Evolutionary conservation across 495 filamentous ascomycete genomes (phyloP), one percentile per base, ranked within the genome.

Genomic region (Penicillium parvum): DNA sequence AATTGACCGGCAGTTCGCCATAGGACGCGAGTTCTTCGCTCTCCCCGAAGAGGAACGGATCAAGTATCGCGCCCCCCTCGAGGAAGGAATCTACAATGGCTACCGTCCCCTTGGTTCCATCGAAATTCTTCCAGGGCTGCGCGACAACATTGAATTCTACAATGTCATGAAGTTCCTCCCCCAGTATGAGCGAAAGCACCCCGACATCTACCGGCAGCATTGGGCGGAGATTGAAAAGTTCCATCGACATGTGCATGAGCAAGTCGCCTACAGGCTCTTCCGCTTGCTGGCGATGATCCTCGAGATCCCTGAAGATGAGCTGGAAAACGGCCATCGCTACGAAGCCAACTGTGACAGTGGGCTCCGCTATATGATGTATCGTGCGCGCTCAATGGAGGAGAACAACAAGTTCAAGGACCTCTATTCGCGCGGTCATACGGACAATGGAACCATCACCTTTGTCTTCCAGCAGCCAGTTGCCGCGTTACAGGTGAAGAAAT

Each of bases 401-500:
- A 66, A 76, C 28, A 63, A 58, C 11, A 65, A 64, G 22, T 52
- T 53, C 16, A 57, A 60, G 3, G 64, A 68, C 20, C 56, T 73
- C 16, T 77, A 68, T 55, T 55, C 58, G 1, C 64, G 64, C 21
- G 75, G 73, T 0, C 75, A 79, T 48, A 75, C 73, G 1, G 77
- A 81, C 45, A 73, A 75, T 35, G 73, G 72, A 20, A 72, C 61
- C 16, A 38, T 79, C 6, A 79, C 75, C 0, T 53, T 81, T 12
- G 58, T 79, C 0, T 79, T 77, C 61, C 65, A 72, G 22, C 76
- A 81, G 40, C 74, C 76, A 4, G 60, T 79, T 20, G 77, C 75
- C 2, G 77, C 68, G 6, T 50, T 81, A 28, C 75, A 81, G 52
- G 69, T 79, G 15, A 56, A 62, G 7, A 60, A 50, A 4, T 40